Base-by-base conservation (phyloP, 202 grass and related monocot genomes). In the Eragrostis tef region DNA sequence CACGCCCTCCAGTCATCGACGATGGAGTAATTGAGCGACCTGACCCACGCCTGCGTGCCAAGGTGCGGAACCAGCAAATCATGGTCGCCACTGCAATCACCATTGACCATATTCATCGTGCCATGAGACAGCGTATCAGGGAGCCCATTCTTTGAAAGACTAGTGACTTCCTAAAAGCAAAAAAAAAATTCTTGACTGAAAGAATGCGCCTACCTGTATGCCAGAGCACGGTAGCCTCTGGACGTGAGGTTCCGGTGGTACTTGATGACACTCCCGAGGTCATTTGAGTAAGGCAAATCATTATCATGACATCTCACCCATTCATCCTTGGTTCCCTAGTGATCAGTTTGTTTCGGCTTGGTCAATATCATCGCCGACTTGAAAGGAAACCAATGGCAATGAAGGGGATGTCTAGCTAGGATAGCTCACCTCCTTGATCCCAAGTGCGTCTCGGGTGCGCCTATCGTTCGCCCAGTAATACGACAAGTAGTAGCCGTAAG, bases 1-100 rank as follows among this genome's bases (percentile, higher is more conserved):
- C 86, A 91, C 0, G 89, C 85, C 51, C 86, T 83, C 86, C 89
- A 91, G 0, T 84, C 74, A 9, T 83, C 68, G 9, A 83, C 62
- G 20, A 86, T 1, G 24, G 89, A 46, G 73, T 86, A 91, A 64
- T 79, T 68, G 7, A 91, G 89, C 8, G 79, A 91, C 74, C 89
- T 79, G 7, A 91, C 62, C 89, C 89, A 91, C 0, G 86, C 86
- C 76, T 91, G 82, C 26, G 89, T 91, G 27, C 89, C 89, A 54
- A 87, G 64, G 80, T 90, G 88, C 10, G 91, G 91, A 20, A 86
- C 53, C 9, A 77, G 0, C 4, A 81, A 1, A 42, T 93, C 88
- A 26, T 93, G 91, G 36, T 93, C 85, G 0, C 91, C 91, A 7
- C 91, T 90, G 75, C 46, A 66, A 39, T 2, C 34, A 2, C n/a